Base-by-base conservation (phyloP, 768 basidiomycete species). In the Lactifluus hygrophoroides region DNA sequence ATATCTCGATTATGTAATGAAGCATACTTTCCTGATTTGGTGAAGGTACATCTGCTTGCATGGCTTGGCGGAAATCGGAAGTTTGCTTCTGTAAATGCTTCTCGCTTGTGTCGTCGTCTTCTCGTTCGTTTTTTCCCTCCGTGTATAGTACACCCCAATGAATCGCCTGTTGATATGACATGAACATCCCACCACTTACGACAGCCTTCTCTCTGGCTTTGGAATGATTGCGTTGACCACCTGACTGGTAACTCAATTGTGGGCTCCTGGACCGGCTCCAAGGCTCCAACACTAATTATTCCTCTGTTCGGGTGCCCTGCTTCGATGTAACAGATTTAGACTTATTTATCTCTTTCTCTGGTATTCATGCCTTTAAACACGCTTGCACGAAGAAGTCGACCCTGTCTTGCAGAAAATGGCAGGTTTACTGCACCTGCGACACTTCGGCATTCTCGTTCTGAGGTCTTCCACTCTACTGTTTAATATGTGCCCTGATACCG, bases 111-210 rank as follows among this genome's bases (percentile, higher is more conserved):
- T 56, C 48, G 45, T 48, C 46, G 45, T 16, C 47, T 47, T 42
- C 42, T 53, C 40, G 3, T 43, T 43, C 28, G 16, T 38, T 32
- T 40, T 16, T 14, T 47, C 45, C 19, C 45, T 55, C 54, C 45
- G 49, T 44, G 28, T 45, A 37, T 40, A 49, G 27, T 32, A 25
- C 21, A 28, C 35, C 56, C 25, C 45, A 53, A 58, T 58, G 38
- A 58, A 58, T 58, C 57, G 46, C 57, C 45, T 59, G 17, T 19
- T 35, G 17, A 54, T 48, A 45, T 58, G 57, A 54, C 57, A 51
- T 53, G 44, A 38, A 37, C 47, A 45, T 49, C 35, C 45, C 45
- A 57, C 51, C 50, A 25, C 51, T 40, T 21, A 35, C 40, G 25
- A 51, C 44, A 56, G 11, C 27, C 45, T 53, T 49, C 46, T 42